phyloP scores from a whole-genome alignment of 2,329 filamentous ascomycete species.

The Aspergillus texensis region DNA sequence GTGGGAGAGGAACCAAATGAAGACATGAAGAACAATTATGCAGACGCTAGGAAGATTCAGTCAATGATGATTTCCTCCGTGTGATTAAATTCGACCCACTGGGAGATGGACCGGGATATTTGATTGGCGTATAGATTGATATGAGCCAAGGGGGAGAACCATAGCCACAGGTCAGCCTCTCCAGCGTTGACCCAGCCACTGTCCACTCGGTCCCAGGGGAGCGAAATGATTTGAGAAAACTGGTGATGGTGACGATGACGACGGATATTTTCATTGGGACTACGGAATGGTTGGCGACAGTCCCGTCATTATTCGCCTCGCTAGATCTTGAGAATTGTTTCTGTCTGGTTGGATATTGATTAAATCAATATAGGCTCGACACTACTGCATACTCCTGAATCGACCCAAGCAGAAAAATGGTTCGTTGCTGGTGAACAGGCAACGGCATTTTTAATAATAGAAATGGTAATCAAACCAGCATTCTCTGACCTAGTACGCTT shows the following conservation, averaged over 20 bases:
- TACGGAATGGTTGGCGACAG: background rate
- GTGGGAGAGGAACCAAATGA: slow-evolving; percentile 15
- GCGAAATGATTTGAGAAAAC: background rate
- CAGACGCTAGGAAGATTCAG: slow-evolving; percentile 12
- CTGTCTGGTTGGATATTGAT: slow-evolving; percentile 3
- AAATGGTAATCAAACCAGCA: slow-evolving; percentile 1
- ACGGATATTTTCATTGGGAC: background rate
- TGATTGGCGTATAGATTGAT: slow-evolving; percentile 7
- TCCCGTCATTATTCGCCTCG: background rate
- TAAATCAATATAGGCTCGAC: slow-evolving; percentile 4
- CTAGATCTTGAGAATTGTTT: background rate
- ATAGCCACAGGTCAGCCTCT: slow-evolving; percentile 1
- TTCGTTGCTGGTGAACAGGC: slow-evolving; percentile 12
- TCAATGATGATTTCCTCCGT: slow-evolving; percentile 13
- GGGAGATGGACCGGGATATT: background rate
- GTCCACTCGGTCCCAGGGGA: background rate
- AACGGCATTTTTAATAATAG: slow-evolving; percentile 11
- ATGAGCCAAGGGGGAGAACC: background rate
- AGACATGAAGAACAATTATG: slow-evolving; percentile 18
- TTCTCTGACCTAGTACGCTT: background rate
- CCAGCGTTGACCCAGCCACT: background rate
- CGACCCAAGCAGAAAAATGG: background rate
- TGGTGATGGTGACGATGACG: background rate
- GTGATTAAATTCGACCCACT: slow-evolving; percentile 13
- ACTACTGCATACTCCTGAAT: slow-evolving; percentile 4